Evolutionary conservation across 177 flowering plant genomes (phyloP), one percentile per base, ranked within the genome.

Genomic region (Vitis hybrid): DNA sequence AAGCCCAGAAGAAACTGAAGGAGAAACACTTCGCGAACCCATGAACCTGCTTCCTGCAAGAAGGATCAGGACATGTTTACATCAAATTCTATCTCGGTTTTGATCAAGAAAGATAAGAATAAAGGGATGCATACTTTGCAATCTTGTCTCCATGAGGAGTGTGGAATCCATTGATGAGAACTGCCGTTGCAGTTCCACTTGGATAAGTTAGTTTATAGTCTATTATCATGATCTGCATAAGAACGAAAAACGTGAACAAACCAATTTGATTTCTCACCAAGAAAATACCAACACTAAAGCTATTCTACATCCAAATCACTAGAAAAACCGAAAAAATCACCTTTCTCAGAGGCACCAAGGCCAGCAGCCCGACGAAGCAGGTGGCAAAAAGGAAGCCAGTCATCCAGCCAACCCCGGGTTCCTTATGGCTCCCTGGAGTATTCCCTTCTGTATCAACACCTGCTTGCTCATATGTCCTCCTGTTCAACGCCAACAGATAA

Each of bases 1-100:
- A 89, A 14, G 86, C 86, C 98, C 98, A 92, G 0, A 94, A 21
- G 79, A 94, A 92, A 68, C 98, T 92, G 14, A 85, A 1, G 2
- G 90, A 85, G 79, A 89, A 92, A 75, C 75, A 88, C 69, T 80
- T 91, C 69, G 78, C 63, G 59, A 94, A 91, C 5, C 92, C 94
- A 21, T 24, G 80, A 21, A 94, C 94, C 76, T 94, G 98, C 77
- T 87, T 82, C 86, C 97, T 94, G 94, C 61, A 79, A 74, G 64
- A 56, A 66, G 30, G 14, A 21, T 21, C 18, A 40, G 18, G 11
- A 30, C 13, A 3, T 30, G 5, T 32, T 30, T 30, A 21, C 5
- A 19, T 50, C 52, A 11, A 63, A 35, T 6, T 46, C 15, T 58
- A 61, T 6, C 14, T 46, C 19, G 51, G 11, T 11, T 12, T 49